A percentile compares a stretch with the other conserved stretches of the same genome.
Conservation (phyloP, 2,329 filamentous ascomycete genomes). For the Ophiostoma sp. region DNA sequence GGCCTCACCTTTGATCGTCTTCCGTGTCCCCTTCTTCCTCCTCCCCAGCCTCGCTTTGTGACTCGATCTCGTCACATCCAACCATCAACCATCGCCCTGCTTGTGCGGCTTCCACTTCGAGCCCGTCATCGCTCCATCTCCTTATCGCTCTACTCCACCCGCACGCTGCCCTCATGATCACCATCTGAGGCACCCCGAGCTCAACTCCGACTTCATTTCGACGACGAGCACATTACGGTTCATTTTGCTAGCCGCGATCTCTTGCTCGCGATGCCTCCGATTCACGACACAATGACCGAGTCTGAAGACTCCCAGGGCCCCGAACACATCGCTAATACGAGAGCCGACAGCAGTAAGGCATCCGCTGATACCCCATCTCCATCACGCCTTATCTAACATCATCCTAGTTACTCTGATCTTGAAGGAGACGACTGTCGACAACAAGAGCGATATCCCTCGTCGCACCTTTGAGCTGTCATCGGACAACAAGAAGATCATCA, state of each 20-base stretch:
- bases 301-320: neutral
- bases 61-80: neutral
- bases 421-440: neutral
- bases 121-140: neutral
- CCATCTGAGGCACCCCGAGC: constrained; percentile 1
- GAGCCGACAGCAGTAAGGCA: neutral
- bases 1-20: neutral
- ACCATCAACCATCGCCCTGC: neutral
- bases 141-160: constrained; percentile 11
- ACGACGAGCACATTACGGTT: neutral
- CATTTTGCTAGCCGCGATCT: neutral
- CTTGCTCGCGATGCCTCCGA: neutral
- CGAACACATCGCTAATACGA: neutral
- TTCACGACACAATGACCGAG: neutral
- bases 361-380: neutral
- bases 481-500: constrained; percentile 28
- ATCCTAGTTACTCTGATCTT: constrained; percentile 1
- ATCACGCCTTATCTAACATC: too few relatives aligned
- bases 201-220: neutral
- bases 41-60: neutral
- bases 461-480: constrained; percentile 33
- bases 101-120: neutral
- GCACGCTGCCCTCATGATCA: neutral
- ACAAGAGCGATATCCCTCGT: constrained; percentile 19
- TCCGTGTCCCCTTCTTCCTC: neutral